Evolutionary conservation across 208 protist species (phyloP).

Genomic region (Acanthamoeba polyphaga): DNA sequence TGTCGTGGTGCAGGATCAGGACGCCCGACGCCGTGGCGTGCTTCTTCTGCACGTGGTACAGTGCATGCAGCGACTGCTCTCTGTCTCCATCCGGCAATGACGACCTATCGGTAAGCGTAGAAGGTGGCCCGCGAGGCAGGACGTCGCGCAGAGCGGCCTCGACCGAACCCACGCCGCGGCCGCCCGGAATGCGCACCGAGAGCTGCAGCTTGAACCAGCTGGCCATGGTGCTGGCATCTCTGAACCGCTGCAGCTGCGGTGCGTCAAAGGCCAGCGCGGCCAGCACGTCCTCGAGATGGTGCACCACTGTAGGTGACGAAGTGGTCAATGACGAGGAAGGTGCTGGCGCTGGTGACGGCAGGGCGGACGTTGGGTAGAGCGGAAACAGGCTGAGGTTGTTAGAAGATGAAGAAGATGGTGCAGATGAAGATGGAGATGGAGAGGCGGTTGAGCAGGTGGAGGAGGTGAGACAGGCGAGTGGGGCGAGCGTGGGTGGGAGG

Average conservation of each 20-base stretch:
- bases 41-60: background rate
- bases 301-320: background rate
- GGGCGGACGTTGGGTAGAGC: background rate
- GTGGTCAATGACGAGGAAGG: background rate
- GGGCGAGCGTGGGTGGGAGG: background rate
- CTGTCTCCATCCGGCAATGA: too few relatives aligned
- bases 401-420: background rate
- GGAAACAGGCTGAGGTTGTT: background rate
- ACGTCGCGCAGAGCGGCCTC: background rate
- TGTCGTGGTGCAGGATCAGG: constrained; percentile 31
- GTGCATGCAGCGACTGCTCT: background rate
- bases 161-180: background rate
- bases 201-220: background rate
- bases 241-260: background rate
- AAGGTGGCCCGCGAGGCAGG: background rate
- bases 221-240: background rate
- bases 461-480: background rate
- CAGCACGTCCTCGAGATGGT: background rate
- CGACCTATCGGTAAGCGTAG: background rate
- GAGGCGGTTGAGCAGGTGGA: background rate
- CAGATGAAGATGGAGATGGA: background rate
- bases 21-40: background rate
- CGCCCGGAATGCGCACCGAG: background rate
- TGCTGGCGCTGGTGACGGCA: background rate
- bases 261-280: background rate